Evolutionary conservation across 192 early-diverging fungal genomes (phyloP).

Genomic region (Cetraspora pellucida): DNA sequence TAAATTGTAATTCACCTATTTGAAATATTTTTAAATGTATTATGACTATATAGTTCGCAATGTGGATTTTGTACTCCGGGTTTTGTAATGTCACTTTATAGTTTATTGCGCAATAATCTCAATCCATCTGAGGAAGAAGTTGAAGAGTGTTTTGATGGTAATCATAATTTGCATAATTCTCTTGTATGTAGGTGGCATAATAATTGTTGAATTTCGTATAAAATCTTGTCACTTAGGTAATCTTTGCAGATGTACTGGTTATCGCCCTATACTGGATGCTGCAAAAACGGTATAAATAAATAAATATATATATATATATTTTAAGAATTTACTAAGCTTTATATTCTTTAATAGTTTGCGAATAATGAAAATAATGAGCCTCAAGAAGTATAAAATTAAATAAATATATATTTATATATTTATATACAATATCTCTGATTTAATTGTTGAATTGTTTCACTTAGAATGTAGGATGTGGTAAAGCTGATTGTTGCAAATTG

Average conservation of each 20-base stretch:
- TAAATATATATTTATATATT: too few relatives aligned
- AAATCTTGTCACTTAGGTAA: constrained; percentile 49
- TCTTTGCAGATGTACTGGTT: constrained; percentile 88
- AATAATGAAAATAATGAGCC: too few relatives aligned
- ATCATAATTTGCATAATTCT: background rate
- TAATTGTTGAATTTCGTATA: too few relatives aligned
- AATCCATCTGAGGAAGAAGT: constrained; percentile 69
- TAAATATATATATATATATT: too few relatives aligned
- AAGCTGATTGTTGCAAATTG: constrained; percentile 24
- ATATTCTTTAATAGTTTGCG: background rate
- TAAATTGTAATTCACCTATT: background rate
- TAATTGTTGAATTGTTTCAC: too few relatives aligned
- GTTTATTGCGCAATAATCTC: constrained; percentile 72
- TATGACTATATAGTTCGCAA: constrained; percentile 55
- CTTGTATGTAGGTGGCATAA: too few relatives aligned
- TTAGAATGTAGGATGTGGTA: constrained; percentile 13
- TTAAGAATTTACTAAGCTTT: too few relatives aligned
- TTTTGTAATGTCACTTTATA: constrained; percentile 86
- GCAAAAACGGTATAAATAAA: constrained; percentile 74
- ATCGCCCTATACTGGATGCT: constrained; percentile 83
- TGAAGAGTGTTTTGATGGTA: constrained; percentile 81
- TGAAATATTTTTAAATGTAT: background rate
- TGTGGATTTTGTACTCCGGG: constrained; percentile 93
- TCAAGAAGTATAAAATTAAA: too few relatives aligned
- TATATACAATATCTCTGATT: too few relatives aligned